Percentiles rank a stretch among this genome's conserved stretches.
phyloP scores from a whole-genome alignment of 1,284 basidiomycete genomes.

The Cryptococcus sp. region DNA sequence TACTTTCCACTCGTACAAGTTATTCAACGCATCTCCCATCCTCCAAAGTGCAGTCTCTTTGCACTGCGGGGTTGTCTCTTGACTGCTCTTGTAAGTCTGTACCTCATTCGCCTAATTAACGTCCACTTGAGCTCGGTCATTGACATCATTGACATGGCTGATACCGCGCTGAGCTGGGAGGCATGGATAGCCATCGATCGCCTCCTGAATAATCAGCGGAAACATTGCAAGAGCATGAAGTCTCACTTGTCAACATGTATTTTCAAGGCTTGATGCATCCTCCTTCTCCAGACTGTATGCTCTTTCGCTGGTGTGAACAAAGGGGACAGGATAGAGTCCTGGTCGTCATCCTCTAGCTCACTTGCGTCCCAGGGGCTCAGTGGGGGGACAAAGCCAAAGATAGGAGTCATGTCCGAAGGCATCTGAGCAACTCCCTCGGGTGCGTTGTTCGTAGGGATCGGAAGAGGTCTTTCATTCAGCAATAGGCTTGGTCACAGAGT shows the following conservation, averaged over 20 bases:
- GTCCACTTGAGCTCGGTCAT: not conserved
- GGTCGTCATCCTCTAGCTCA: too few species aligned
- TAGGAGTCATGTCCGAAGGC: too few species aligned
- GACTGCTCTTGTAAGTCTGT: not conserved
- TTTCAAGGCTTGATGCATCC: slow-evolving; percentile 12
- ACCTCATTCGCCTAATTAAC: slow-evolving; percentile 4
- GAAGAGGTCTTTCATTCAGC: slow-evolving; percentile 28
- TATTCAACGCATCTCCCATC: slow-evolving; percentile 20
- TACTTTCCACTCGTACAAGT: too few species aligned
- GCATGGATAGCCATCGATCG: not conserved
- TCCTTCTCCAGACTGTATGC: slow-evolving; percentile 9
- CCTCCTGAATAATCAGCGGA: not conserved
- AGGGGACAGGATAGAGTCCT: too few species aligned
- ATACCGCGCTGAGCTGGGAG: too few species aligned
- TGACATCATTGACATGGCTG: not conserved
- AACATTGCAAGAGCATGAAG: not conserved
- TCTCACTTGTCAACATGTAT: slow-evolving; percentile 10
- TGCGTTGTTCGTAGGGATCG: too few species aligned
- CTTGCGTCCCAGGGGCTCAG: too few species aligned
- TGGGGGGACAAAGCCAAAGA: too few species aligned
- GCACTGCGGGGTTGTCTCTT: slow-evolving; percentile 2
- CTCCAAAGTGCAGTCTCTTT: slow-evolving; percentile 14
- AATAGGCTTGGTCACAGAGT: not conserved
- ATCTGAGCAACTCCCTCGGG: too few species aligned
- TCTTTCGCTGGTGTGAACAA: not conserved